Evolutionary conservation across 2,329 filamentous ascomycete genomes (phyloP), one percentile per base, ranked within the genome.

Genomic region (Colletotrichum kahawae): DNA sequence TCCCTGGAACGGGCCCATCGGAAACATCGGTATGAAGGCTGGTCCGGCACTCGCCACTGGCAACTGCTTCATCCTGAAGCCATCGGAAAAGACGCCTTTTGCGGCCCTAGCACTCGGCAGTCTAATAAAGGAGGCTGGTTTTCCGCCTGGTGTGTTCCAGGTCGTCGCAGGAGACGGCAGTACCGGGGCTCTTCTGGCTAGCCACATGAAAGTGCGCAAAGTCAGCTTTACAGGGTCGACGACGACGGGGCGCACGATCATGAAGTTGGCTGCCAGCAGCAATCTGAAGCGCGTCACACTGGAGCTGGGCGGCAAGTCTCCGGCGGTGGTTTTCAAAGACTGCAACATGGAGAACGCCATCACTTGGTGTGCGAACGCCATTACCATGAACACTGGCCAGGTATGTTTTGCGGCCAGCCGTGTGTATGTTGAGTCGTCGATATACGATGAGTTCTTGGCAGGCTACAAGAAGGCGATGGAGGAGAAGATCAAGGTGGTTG

Each of bases 401-500:
- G 92, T 95, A 63, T 95, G 93, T 86, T 94, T 93, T 38, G 94
- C 94, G 77, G 93, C 92, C 7, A 94, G 92, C 1, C 86, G 93
- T 4, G 92, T 95, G 10, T 94, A 94, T 81, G 90, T 95, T 5
- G 93, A 93, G 2, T 84, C 87, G 62, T 80, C 82, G 43, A 88
- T 93, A 82, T 92, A 93, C 77, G 78, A 86, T 24, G 85, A 84
- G 10, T 95, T 95, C 78, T 90, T 94, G 73, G 85, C 86, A 74
- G 83, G 84, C 0, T 87, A 94, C 34, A 83, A 93, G 21, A 85
- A 88, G 72, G 92, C 92, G 77, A 91, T 94, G 86, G 87, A 86
- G 83, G 82, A 87, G 60, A 82, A 81, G 74, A 87, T 89, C 75
- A 86, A 92, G 62, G 89, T 89, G 12, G 82, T 92, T 0, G 93